Conservation (phyloP, 148 eudicot species). For the Polygonum aviculare region DNA sequence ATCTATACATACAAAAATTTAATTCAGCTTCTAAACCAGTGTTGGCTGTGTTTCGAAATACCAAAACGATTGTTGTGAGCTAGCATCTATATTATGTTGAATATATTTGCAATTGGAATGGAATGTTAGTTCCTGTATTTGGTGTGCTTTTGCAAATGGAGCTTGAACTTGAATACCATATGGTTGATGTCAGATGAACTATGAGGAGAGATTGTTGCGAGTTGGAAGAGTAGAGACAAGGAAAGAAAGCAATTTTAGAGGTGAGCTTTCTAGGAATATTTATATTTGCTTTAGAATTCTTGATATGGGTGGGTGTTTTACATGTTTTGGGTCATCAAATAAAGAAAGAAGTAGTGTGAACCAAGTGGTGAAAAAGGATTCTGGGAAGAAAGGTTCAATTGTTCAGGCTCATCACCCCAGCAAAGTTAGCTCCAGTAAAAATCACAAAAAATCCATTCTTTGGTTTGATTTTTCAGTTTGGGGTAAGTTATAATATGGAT, state of each 20-base stretch:
- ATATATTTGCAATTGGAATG: not conserved
- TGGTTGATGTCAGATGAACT: not conserved
- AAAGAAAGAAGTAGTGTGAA: too few species aligned
- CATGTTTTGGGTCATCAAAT: too few species aligned
- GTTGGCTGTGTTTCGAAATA: not conserved
- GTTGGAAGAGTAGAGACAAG: not conserved
- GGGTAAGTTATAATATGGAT: not conserved
- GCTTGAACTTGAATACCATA: constrained; percentile 14
- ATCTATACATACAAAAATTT: not conserved
- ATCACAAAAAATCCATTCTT: not conserved
- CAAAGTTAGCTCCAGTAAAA: constrained; percentile 6
- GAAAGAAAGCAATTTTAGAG: not conserved
- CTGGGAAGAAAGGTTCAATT: too few species aligned
- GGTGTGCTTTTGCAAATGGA: constrained; percentile 45
- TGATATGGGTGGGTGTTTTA: constrained; percentile 10
- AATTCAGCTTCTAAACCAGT: not conserved
- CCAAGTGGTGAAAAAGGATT: too few species aligned
- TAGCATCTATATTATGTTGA: not conserved
- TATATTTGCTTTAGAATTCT: not conserved
- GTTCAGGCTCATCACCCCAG: not conserved
- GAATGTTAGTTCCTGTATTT: not conserved
- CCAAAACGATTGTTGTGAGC: not conserved
- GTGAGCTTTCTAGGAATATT: not conserved
- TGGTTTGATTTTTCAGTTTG: not conserved
- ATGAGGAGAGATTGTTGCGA: not conserved